Conservation (phyloP, 768 basidiomycete genomes). For the Mycena sanguinolenta region DNA sequence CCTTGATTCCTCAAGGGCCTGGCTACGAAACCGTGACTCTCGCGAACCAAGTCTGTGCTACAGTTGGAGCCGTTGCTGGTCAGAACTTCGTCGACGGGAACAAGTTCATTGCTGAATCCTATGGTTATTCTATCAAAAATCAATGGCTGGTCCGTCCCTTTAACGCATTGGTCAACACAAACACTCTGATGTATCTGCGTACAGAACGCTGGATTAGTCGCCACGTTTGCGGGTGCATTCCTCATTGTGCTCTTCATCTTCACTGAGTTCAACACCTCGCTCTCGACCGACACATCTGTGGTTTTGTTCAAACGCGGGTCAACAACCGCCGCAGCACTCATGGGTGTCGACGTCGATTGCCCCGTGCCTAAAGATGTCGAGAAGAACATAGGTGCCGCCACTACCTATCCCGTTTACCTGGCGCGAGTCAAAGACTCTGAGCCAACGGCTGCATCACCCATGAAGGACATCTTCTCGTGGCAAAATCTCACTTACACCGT, state of each 20-base stretch:
- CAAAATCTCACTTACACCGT: conserved; percentile 77
- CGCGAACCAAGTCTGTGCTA: conserved; percentile 82
- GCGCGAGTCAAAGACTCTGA: conserved; percentile 44
- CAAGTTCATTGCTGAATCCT: conserved; percentile 62
- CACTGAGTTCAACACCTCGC: conserved; percentile 65
- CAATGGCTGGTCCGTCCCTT: conserved; percentile 56
- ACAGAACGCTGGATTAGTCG: conserved; percentile 78
- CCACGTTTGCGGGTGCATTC: conserved; percentile 77
- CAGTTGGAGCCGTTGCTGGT: conserved; percentile 75
- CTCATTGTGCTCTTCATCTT: conserved; percentile 64
- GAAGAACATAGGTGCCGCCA: not conserved
- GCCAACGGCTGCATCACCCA: conserved; percentile 47
- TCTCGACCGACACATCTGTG: conserved; percentile 54
- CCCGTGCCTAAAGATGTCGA: conserved; percentile 28
- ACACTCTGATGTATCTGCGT: not conserved
- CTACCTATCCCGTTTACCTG: not conserved
- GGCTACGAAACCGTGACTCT: conserved; percentile 70
- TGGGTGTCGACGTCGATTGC: conserved; percentile 30
- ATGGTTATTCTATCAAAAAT: conserved; percentile 57
- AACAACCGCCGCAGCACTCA: conserved; percentile 35
- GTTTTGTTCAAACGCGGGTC: conserved; percentile 77
- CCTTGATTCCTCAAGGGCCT: conserved; percentile 71
- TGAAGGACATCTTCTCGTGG: conserved; percentile 84
- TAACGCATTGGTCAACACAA: not conserved
- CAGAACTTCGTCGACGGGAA: conserved; percentile 71